phyloP scores from a whole-genome alignment of 208 protist genomes.

The Leishmania aethiopica region DNA sequence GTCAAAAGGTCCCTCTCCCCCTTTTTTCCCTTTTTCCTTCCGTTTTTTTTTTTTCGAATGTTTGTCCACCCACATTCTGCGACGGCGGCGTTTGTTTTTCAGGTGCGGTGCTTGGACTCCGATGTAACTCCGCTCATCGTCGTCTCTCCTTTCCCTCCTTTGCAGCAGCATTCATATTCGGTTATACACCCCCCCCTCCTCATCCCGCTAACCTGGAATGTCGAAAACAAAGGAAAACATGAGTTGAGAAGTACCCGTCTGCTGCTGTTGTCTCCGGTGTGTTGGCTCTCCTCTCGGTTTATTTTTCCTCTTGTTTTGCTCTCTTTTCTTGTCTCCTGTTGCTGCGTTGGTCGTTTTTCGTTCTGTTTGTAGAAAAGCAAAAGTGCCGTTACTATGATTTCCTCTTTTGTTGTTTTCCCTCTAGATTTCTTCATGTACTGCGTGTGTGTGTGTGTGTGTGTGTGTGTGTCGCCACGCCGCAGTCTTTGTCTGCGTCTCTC shows the following conservation, averaged over 20 bases:
- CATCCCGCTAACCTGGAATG: neutral
- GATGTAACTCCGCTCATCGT: neutral
- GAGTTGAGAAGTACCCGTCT: conserved; percentile 1
- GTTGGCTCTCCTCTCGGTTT: neutral
- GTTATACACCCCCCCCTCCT: neutral
- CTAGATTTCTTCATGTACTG: neutral
- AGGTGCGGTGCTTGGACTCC: neutral
- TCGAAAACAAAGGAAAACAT: neutral
- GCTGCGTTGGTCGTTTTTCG: neutral
- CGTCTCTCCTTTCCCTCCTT: neutral
- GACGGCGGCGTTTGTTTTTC: neutral
- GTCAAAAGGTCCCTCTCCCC: conserved; percentile 3
- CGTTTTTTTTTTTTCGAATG: conserved; percentile 10
- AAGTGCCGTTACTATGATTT: neutral
- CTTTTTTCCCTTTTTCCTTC: neutral
- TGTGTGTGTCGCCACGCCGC: neutral
- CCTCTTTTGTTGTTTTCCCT: conserved; percentile 12
- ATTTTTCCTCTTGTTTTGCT: conserved; percentile 5
- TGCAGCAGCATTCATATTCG: neutral
- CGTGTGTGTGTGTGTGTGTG: conserved; percentile 17
- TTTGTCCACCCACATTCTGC: neutral
- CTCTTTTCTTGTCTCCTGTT: conserved; percentile 1
- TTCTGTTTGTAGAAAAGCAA: neutral
- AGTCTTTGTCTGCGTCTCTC: conserved; percentile 13
- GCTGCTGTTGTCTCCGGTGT: neutral